phyloP scores from a whole-genome alignment of 345 rosid genomes.

The Hypericum androsaemum region DNA sequence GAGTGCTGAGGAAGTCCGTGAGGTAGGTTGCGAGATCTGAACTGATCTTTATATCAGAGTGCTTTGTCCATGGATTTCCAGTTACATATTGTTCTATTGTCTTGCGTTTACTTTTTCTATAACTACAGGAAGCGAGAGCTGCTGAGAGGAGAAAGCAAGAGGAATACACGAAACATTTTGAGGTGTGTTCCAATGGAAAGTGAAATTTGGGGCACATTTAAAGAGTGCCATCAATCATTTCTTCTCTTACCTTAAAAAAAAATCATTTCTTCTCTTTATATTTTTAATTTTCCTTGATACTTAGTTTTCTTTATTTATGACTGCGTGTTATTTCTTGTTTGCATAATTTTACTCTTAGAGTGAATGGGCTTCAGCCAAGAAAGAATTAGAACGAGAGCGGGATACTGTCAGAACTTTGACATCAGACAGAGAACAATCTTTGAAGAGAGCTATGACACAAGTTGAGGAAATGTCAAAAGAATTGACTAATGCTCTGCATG shows the following conservation, averaged over 20 bases:
- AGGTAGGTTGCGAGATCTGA: slow-evolving; percentile 33
- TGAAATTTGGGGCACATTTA: no score
- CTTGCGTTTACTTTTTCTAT: background rate
- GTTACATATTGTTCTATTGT: no score
- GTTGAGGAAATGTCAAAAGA: slow-evolving; percentile 78
- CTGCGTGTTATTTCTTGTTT: no score
- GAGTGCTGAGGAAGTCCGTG: slow-evolving; percentile 79
- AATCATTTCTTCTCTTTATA: no score
- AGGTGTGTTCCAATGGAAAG: slow-evolving; percentile 37
- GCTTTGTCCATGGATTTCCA: background rate
- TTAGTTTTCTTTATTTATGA: no score
- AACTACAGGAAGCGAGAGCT: slow-evolving; percentile 63
- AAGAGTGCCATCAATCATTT: no score
- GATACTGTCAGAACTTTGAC: slow-evolving; percentile 51
- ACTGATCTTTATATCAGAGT: background rate
- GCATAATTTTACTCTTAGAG: slow-evolving; percentile 24
- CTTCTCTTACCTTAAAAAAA: no score
- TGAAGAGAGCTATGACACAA: slow-evolving; percentile 70
- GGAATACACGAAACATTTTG: slow-evolving; percentile 54
- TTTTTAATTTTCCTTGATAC: no score
- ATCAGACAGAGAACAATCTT: slow-evolving; percentile 55
- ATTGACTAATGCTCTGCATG: slow-evolving; percentile 60
- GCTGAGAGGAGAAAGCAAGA: slow-evolving; percentile 74
- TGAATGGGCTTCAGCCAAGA: slow-evolving; percentile 96
- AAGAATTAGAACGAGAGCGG: slow-evolving; percentile 73